Evolutionary conservation across 108 stramenopile species (phyloP).

Genomic region (Fistulifera pelliculosa): DNA sequence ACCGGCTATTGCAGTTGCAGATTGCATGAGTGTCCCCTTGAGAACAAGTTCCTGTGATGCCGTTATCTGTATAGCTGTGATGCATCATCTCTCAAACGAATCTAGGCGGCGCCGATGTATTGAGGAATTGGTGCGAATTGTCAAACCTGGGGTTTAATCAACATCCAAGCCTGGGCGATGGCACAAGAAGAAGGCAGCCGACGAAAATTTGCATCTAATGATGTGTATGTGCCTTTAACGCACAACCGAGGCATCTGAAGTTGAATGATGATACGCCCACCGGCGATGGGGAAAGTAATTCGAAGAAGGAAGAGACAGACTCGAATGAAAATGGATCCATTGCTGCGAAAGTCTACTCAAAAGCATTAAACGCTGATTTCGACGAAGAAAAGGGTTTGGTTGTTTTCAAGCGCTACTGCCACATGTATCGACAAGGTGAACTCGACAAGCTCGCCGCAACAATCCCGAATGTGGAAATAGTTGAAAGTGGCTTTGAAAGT

Average conservation of each 20-base stretch:
- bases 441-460: constrained; percentile 67
- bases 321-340: constrained; percentile 32
- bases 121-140: constrained; percentile 73
- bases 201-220: constrained; percentile 79
- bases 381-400: constrained; percentile 82
- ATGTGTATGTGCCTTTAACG: constrained; percentile 97
- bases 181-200: constrained; percentile 81
- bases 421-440: constrained; percentile 93
- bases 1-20: constrained; percentile 83
- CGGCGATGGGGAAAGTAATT: neutral
- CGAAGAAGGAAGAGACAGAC: neutral
- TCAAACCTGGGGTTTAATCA: constrained; percentile 78
- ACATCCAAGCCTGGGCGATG: constrained; percentile 96
- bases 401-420: constrained; percentile 95
- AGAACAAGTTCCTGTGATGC: constrained; percentile 82
- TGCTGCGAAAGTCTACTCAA: constrained; percentile 63
- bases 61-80: constrained; percentile 95
- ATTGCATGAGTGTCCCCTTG: constrained; percentile 84
- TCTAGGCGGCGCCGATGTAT: constrained; percentile 80
- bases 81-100: constrained; percentile 93
- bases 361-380: constrained; percentile 64
- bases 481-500: constrained; percentile 65
- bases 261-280: constrained; percentile 1
- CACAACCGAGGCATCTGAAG: constrained; percentile 76
- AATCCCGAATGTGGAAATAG: constrained; percentile 36